These are phyloP conservation scores for Manihot esculenta DNA, from an alignment of 441 rosid species.

Conservation along the genomic window DNA sequence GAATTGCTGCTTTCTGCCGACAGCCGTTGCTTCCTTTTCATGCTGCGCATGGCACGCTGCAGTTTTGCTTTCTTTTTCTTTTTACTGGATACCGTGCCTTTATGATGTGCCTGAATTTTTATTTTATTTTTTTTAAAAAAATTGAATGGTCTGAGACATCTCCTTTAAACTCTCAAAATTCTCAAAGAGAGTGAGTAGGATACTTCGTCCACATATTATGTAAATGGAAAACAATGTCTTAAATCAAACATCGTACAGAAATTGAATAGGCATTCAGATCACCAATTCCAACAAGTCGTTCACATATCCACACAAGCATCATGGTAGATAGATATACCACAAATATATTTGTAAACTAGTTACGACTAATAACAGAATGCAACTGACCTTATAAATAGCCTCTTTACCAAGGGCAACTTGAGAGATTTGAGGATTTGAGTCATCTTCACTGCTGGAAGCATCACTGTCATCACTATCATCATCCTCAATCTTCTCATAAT, in stretches of 20 bases:
- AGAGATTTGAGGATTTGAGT: slow-evolving; percentile 39
- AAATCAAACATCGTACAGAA: not conserved
- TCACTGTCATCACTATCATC: slow-evolving; percentile 62
- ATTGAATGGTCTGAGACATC: not conserved
- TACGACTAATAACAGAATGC: not conserved
- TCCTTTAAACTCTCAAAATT: not conserved
- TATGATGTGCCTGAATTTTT: slow-evolving; percentile 58
- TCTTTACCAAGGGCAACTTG: slow-evolving; percentile 57
- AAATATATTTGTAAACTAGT: not conserved
- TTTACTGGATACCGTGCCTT: slow-evolving; percentile 87
- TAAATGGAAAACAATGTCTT: not conserved
- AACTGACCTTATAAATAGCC: slow-evolving; percentile 76
- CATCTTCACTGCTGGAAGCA: slow-evolving; percentile 78
- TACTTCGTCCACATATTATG: not conserved
- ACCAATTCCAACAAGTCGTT: not conserved
- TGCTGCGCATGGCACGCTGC: slow-evolving; percentile 73
- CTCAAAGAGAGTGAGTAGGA: not conserved
- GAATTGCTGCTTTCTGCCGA: slow-evolving; percentile 49
- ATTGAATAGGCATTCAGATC: not conserved
- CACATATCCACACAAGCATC: not conserved
- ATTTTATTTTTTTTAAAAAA: slow-evolving; percentile 20
- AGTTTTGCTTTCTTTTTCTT: slow-evolving; percentile 96
- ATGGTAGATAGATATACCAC: not conserved
- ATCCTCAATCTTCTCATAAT: slow-evolving; percentile 79
- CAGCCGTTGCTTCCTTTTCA: slow-evolving; percentile 74